Base-by-base conservation (phyloP, 306 rosid genomes). In the Malus domestica region DNA sequence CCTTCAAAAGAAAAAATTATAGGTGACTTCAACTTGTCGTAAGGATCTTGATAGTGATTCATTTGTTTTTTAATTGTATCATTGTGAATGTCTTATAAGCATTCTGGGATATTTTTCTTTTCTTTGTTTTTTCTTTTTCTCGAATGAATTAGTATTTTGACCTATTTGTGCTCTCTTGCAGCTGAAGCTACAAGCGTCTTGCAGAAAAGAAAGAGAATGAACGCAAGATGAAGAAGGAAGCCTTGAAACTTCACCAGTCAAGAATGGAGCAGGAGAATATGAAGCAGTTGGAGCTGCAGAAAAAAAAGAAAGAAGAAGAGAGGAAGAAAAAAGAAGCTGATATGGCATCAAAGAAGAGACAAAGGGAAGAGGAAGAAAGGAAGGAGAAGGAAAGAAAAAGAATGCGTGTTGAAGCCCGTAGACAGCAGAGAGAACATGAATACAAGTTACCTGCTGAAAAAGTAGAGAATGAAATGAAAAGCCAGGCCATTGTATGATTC, bases 191-290 rank as follows among this genome's bases (percentile, higher is more conserved):
- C 93, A 67, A 88, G 79, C 89, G 94, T 55, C 80, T 78, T 66
- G 93, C 91, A 13, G 94, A 96, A 80, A 96, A 85, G 84, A 96
- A 83, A 85, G 99, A 93, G 70, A 87, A 89, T 74, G 99, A 96
- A 74, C 96, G 98, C 78, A 91, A 90, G 87, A 82, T 81, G 86
- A 96, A 89, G 88, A 93, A 91, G 83, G 97, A 93, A 79, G 93
- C 90, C 25, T 58, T 90, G 82, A 85, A 80, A 82, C 73, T 89
- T 74, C 85, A 91, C 86, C 86, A 92, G 55, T 92, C 88, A 72
- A 87, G 83, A 84, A 61, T 82, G 45, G 96, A 86, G 85, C 89
- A 84, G 80, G 86, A 85, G 74, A 90, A 87, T 78, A 29, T 84
- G 68, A 88, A 68, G 86, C 93, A 81, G 80, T 22, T 83, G 84